These are phyloP conservation scores for Marasmius tenuissimus DNA, from an alignment of 1,284 basidiomycete genomes.

Conservation along the genomic window DNA sequence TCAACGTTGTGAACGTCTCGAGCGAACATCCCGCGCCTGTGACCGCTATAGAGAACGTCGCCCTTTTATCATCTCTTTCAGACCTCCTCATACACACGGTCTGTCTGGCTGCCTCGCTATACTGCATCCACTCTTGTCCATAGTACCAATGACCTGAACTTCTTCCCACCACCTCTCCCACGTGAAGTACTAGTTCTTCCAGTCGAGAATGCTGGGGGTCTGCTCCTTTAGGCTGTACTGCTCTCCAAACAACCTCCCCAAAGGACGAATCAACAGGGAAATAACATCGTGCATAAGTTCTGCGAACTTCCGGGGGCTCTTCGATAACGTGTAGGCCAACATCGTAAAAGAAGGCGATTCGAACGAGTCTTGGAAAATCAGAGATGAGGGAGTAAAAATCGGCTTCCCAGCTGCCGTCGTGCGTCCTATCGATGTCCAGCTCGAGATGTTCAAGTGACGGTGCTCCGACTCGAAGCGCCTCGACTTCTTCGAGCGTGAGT, in stretches of 20 bases:
- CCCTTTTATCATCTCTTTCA: neutral
- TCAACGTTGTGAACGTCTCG: no score
- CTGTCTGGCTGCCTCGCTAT: neutral
- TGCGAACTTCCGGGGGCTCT: neutral
- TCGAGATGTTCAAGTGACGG: neutral
- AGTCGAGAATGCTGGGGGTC: neutral
- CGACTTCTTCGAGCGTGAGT: neutral
- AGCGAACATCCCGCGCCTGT: no score
- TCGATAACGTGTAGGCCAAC: neutral
- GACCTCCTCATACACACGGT: neutral
- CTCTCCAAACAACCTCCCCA: neutral
- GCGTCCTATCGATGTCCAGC: neutral
- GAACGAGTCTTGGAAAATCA: neutral
- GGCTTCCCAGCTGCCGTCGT: neutral
- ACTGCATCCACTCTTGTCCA: neutral
- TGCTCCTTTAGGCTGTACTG: neutral
- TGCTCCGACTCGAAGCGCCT: neutral
- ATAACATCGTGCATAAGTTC: neutral
- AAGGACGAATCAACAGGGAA: neutral
- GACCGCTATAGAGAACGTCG: no score
- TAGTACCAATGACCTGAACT: neutral
- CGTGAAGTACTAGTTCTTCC: neutral
- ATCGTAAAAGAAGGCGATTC: neutral
- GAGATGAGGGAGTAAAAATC: neutral
- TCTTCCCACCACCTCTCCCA: neutral